Conservation (phyloP, 2,329 filamentous ascomycete species). For the Zalaria obscura region DNA sequence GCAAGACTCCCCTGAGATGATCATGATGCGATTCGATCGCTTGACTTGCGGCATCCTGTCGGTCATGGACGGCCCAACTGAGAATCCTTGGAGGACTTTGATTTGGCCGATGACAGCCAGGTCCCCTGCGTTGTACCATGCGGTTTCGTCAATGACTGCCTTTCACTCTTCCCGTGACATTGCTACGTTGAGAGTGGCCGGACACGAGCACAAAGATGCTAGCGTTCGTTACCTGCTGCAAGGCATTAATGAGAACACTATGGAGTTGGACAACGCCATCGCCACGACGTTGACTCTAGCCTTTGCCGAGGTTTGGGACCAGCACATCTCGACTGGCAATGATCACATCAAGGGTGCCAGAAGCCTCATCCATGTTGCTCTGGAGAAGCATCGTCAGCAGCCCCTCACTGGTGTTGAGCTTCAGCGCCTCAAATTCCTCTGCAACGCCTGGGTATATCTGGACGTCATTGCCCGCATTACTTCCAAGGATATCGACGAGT, state of each 20-base stretch:
- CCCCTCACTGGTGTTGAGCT: slow-evolving; percentile 32
- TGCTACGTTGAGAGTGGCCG: slow-evolving; percentile 43
- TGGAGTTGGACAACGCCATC: slow-evolving; percentile 50
- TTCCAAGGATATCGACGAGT: slow-evolving; percentile 43
- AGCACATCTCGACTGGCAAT: slow-evolving; percentile 53
- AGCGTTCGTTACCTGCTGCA: slow-evolving; percentile 46
- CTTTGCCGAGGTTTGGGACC: slow-evolving; percentile 59
- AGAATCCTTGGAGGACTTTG: slow-evolving; percentile 58
- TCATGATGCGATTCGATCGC: slow-evolving; percentile 48
- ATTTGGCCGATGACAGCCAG: slow-evolving; percentile 55
- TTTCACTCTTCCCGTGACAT: slow-evolving; percentile 50
- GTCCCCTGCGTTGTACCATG: slow-evolving; percentile 52
- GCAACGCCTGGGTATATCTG: slow-evolving; percentile 61
- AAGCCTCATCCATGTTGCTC: slow-evolving; percentile 45
- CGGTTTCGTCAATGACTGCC: slow-evolving; percentile 53
- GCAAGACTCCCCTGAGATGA: slow-evolving; percentile 38
- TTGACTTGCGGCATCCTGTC: slow-evolving; percentile 58
- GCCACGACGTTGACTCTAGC: slow-evolving; percentile 56
- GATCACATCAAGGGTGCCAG: slow-evolving; percentile 56
- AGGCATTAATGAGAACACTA: slow-evolving; percentile 41
- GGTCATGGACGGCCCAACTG: slow-evolving; percentile 52
- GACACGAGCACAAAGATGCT: slow-evolving; percentile 54
- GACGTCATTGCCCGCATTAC: slow-evolving; percentile 58
- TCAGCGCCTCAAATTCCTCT: slow-evolving; percentile 48
- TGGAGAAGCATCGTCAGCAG: slow-evolving; percentile 31